Conservation (phyloP, 177 flowering plant species). For the Vitis hybrid region DNA sequence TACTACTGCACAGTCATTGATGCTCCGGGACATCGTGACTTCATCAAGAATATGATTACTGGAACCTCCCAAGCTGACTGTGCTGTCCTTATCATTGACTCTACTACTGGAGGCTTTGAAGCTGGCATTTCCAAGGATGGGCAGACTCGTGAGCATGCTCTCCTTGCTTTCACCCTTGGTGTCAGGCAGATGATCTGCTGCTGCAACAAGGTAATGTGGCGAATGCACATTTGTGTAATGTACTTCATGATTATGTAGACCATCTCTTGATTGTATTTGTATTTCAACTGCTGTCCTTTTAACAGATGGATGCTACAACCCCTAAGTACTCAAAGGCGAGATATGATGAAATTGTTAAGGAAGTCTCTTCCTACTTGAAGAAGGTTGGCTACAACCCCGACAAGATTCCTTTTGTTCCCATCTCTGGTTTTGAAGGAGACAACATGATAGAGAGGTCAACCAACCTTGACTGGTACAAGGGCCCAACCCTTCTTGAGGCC, state of each 20-base stretch:
- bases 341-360: constrained; percentile 47
- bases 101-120: constrained; percentile 46
- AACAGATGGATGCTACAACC: constrained; percentile 46
- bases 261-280: not conserved
- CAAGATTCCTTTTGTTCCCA: constrained; percentile 42
- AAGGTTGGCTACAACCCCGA: constrained; percentile 51
- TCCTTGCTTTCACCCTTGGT: constrained; percentile 45
- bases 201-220: constrained; percentile 33
- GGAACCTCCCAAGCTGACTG: constrained; percentile 52
- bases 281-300: not conserved
- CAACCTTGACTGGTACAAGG: constrained; percentile 60
- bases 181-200: constrained; percentile 48
- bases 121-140: constrained; percentile 50
- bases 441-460: constrained; percentile 58
- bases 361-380: constrained; percentile 50
- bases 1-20: constrained; percentile 55
- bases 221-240: too few relatives aligned
- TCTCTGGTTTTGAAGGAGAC: constrained; percentile 54
- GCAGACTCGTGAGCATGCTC: constrained; percentile 44
- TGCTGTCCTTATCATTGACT: constrained; percentile 41
- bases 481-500: constrained; percentile 47
- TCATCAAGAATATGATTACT: constrained; percentile 55
- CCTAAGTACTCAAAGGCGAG: constrained; percentile 48
- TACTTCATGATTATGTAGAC: not conserved
- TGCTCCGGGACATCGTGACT: constrained; percentile 53